Percentiles rank a stretch among this genome's conserved stretches.
phyloP scores from a whole-genome alignment of 2,329 filamentous ascomycete species.

The Clonostachys rosea region DNA sequence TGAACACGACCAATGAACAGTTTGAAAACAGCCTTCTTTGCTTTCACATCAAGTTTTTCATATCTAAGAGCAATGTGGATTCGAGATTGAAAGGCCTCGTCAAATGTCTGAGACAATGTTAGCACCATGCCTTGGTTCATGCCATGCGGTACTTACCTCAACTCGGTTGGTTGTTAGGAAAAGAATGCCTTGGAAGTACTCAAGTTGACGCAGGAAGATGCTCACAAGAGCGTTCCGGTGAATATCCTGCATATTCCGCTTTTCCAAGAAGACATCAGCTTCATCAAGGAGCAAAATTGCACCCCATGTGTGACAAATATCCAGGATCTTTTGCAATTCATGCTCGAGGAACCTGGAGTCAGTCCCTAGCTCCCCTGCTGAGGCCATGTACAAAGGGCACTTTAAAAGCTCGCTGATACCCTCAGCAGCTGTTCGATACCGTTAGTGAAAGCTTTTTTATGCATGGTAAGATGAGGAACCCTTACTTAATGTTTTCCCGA shows the following conservation, averaged over 20 bases:
- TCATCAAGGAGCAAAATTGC: conserved; percentile 83
- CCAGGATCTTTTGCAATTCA: conserved; percentile 78
- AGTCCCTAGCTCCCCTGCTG: conserved; percentile 76
- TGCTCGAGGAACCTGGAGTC: conserved; percentile 69
- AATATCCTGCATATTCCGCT: conserved; percentile 77
- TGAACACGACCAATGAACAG: conserved; percentile 75
- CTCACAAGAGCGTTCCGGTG: conserved; percentile 82
- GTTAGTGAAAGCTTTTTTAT: too few relatives aligned
- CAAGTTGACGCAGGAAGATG: conserved; percentile 80
- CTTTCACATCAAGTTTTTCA: conserved; percentile 66
- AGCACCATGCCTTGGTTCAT: neutral
- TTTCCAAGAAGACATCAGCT: conserved; percentile 80
- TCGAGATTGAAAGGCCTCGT: conserved; percentile 83
- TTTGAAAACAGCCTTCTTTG: conserved; percentile 76
- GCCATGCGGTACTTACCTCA: conserved; percentile 36
- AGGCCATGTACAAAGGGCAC: conserved; percentile 79
- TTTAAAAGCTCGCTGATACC: conserved; percentile 79
- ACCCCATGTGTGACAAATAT: conserved; percentile 82
- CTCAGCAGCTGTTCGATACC: conserved; percentile 51
- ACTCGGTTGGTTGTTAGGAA: conserved; percentile 89
- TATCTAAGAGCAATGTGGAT: conserved; percentile 85
- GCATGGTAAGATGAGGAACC: too few relatives aligned
- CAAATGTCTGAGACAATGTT: conserved; percentile 58
- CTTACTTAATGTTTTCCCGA: conserved; percentile 73
- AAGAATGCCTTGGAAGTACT: conserved; percentile 89